Evolutionary conservation across 2,329 filamentous ascomycete species (phyloP).

Genomic region (Arachnomyces sp.): DNA sequence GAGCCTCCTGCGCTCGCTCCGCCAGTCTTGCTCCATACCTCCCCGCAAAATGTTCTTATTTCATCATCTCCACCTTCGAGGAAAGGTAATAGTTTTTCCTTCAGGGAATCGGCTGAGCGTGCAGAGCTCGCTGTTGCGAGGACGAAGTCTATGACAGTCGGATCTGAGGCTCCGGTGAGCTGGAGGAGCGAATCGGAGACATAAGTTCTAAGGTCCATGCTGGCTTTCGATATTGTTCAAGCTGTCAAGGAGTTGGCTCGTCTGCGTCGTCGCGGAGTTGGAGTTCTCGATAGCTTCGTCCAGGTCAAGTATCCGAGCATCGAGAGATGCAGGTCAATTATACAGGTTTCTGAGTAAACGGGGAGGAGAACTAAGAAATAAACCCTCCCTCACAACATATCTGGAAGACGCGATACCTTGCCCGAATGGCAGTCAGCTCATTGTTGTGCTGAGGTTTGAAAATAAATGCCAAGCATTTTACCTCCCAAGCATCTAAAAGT

Average conservation of each 20-base stretch:
- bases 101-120: slow-evolving; percentile 40
- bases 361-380: too few species aligned
- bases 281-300: too few species aligned
- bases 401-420: too few species aligned
- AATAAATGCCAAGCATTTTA: too few species aligned
- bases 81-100: slow-evolving; percentile 45
- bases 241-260: neutral
- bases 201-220: slow-evolving; percentile 34
- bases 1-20: slow-evolving; percentile 15
- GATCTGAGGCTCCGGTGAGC: slow-evolving; percentile 48
- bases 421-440: too few species aligned
- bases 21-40: slow-evolving; percentile 33
- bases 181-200: slow-evolving; percentile 45
- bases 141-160: slow-evolving; percentile 50
- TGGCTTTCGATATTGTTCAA: slow-evolving; percentile 2
- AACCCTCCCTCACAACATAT: too few species aligned
- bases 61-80: slow-evolving; percentile 43
- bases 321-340: neutral
- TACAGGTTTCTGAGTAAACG: too few species aligned
- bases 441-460: too few species aligned
- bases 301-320: neutral
- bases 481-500: too few species aligned
- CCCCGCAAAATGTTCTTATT: slow-evolving; percentile 39
- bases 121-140: slow-evolving; percentile 45
- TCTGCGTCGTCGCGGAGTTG: too few species aligned